Base-by-base conservation (phyloP, 169 alveolate species). In the Toxoplasma gondii region DNA sequence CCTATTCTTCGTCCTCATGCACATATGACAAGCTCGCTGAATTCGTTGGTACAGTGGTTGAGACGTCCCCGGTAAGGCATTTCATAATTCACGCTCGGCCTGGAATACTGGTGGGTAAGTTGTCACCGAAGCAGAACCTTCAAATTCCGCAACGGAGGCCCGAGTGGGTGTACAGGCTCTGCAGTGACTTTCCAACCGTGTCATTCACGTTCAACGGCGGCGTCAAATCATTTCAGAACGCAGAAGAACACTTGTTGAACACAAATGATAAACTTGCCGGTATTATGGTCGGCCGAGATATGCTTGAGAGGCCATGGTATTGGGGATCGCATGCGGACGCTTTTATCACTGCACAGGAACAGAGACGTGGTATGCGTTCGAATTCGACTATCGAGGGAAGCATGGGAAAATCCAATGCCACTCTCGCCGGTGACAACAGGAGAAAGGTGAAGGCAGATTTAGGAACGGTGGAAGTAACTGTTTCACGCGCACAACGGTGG, bases 191-290 rank as follows among this genome's bases (percentile, higher is more conserved):
- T 39, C 91, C 91, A 19, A 10, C 7, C 5, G 74, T 86, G 17
- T 39, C 43, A 19, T 86, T 86, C 91, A 45, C 91, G 12, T 36
- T 86, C 49, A 86, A 86, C 34, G 91, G 91, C 80, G 91, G 91
- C 80, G 34, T 86, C 34, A 24, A 17, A 16, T 45, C 91, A 16
- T 45, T 45, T 31, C 34, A 44, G 27, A 78, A 86, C 10, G 78
- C 78, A 2, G 78, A 45, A 24, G 45, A 7, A 17, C 91, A 86
- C 45, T 38, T 86, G 38, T 9, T 82, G n/a, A 31, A 53, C 44
- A 86, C 58, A 19, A 12, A 16, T 19, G 58, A 44, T 17, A 24
- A 0, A 24, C 91, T 86, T 9, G 78, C 80, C 17, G 91, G 91
- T 4, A 27, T 86, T 24, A 86, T 86, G 91, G 78, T 86, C 29